phyloP scores from a whole-genome alignment of 257 asterid genomes.

The Apocynum venetum region DNA sequence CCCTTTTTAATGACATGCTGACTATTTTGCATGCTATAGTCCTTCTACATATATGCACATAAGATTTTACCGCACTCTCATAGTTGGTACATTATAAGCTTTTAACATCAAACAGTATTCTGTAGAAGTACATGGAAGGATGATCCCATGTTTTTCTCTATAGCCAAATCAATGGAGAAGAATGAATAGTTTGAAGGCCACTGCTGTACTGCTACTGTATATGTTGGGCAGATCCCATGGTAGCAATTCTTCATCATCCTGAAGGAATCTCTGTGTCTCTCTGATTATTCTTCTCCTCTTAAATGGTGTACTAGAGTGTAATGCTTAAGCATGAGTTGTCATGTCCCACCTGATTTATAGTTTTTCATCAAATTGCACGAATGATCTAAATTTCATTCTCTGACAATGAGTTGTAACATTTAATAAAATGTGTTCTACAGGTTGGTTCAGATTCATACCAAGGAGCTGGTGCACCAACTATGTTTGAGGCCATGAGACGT shows the following conservation, averaged over 20 bases:
- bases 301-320: neutral
- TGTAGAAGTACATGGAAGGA: neutral
- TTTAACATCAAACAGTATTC: neutral
- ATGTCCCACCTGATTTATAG: neutral
- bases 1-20: neutral
- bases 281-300: neutral
- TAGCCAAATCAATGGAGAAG: constrained; percentile 9
- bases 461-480: constrained; percentile 99
- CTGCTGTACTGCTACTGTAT: neutral
- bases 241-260: neutral
- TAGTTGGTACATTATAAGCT: neutral
- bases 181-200: neutral
- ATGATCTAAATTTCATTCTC: neutral
- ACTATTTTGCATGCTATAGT: neutral
- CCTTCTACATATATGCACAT: neutral
- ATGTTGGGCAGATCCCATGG: neutral
- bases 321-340: neutral
- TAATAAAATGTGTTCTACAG: constrained; percentile 35
- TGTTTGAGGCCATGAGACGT: constrained; percentile 97
- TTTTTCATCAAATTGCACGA: neutral
- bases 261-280: neutral
- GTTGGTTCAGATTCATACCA: constrained; percentile 98
- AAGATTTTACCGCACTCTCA: neutral
- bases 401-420: neutral
- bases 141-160: neutral